Conservation (phyloP, 768 basidiomycete species). For the Russula sp. region DNA sequence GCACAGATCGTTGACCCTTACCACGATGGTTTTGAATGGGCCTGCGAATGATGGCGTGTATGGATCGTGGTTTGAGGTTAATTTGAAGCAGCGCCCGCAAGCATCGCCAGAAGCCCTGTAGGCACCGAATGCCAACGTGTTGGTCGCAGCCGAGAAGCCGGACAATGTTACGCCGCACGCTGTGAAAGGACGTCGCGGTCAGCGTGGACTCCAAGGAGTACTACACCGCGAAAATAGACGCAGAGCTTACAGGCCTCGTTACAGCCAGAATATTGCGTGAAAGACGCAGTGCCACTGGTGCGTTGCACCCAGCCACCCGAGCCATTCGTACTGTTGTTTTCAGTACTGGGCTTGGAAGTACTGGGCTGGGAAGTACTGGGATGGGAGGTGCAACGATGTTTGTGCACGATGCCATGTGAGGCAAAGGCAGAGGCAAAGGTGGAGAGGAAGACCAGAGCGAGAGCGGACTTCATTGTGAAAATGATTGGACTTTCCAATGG, state of each 20-base stretch:
- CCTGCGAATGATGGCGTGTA: conserved; percentile 50
- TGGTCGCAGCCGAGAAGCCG: conserved; percentile 57
- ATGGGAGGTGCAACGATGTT: neutral
- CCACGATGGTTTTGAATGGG: conserved; percentile 53
- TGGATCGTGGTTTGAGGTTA: conserved; percentile 51
- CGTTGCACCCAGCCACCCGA: conserved; percentile 43
- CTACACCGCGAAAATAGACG: neutral
- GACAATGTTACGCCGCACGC: conserved; percentile 49
- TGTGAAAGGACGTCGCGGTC: conserved; percentile 22
- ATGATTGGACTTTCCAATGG: neutral
- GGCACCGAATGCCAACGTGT: conserved; percentile 54
- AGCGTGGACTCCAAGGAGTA: neutral
- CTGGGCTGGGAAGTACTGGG: no score
- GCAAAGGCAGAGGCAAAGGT: neutral
- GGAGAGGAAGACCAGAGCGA: neutral
- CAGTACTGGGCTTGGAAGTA: no score
- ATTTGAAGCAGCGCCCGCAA: conserved; percentile 58
- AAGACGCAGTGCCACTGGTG: conserved; percentile 53
- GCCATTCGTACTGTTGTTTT: neutral
- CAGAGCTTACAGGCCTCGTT: conserved; percentile 42
- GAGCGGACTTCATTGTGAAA: neutral
- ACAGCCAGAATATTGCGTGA: conserved; percentile 57
- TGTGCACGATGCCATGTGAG: neutral
- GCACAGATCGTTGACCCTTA: conserved; percentile 48
- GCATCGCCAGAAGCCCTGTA: conserved; percentile 53